Conservation (phyloP, 2,329 filamentous ascomycete genomes). For the Phyllosticta citriasiana region DNA sequence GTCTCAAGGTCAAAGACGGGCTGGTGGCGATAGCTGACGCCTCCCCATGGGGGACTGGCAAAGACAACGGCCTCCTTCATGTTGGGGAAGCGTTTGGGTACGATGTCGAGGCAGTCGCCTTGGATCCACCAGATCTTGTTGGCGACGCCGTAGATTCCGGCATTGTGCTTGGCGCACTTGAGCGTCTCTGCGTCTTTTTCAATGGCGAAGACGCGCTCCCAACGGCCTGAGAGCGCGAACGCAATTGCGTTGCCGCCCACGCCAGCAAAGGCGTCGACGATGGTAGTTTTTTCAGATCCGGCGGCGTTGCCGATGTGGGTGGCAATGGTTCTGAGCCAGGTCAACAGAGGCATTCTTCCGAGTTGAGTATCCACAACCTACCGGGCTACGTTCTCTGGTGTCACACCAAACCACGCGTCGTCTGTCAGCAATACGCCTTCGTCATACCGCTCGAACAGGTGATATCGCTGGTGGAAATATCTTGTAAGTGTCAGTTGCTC, state of each 20-base stretch:
- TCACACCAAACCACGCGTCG: constrained; percentile 94
- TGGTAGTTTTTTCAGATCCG: constrained; percentile 45
- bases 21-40: constrained; percentile 52
- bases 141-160: constrained; percentile 69
- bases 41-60: constrained; percentile 65
- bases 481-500: constrained; percentile 36
- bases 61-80: constrained; percentile 48
- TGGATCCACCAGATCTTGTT: constrained; percentile 76
- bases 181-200: constrained; percentile 74
- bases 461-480: constrained; percentile 84
- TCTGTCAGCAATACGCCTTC: constrained; percentile 84
- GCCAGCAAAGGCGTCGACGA: constrained; percentile 86
- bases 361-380: constrained; percentile 32
- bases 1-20: constrained; percentile 71
- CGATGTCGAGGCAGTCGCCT: constrained; percentile 73
- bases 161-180: constrained; percentile 87
- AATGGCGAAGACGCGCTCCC: constrained; percentile 77
- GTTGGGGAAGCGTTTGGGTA: constrained; percentile 45
- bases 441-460: constrained; percentile 80
- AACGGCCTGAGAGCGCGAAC: constrained; percentile 73
- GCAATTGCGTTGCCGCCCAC: constrained; percentile 91
- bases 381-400: constrained; percentile 83
- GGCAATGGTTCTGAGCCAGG: constrained; percentile 55
- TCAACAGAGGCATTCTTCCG: not conserved
- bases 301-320: constrained; percentile 51